A percentile compares a stretch with the other conserved stretches of the same genome.
Evolutionary conservation across 495 filamentous ascomycete genomes (phyloP).

Genomic region (Lophiotrema nucula): DNA sequence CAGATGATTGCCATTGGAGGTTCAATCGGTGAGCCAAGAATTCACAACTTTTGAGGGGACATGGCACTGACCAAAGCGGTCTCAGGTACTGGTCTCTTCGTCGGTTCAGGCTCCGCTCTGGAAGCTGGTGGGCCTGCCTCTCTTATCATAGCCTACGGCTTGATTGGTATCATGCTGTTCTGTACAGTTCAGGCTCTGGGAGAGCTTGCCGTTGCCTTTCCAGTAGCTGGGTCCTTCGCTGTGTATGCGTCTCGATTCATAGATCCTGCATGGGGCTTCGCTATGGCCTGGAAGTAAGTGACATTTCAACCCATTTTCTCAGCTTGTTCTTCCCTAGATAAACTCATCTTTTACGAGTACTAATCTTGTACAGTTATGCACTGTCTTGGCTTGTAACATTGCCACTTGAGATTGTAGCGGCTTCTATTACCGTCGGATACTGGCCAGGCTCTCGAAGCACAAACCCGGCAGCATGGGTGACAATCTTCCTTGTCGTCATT

Average conservation of each 20-base stretch:
- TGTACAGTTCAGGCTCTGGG: slow-evolving; percentile 90
- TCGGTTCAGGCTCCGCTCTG: slow-evolving; percentile 79
- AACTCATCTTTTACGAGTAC: no score
- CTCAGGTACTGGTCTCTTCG: slow-evolving; percentile 87
- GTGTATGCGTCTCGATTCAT: slow-evolving; percentile 89
- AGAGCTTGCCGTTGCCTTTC: slow-evolving; percentile 87
- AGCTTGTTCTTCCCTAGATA: slow-evolving; percentile 5
- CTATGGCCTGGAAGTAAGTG: slow-evolving; percentile 91
- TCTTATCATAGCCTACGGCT: slow-evolving; percentile 75
- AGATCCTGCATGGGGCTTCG: slow-evolving; percentile 96
- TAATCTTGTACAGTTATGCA: slow-evolving; percentile 84
- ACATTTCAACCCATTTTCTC: neutral
- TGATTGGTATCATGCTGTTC: slow-evolving; percentile 88
- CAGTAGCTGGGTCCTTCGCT: slow-evolving; percentile 89
- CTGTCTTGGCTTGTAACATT: slow-evolving; percentile 89
- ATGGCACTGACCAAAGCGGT: neutral
- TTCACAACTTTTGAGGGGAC: neutral
- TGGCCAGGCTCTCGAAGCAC: slow-evolving; percentile 61
- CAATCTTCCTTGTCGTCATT: slow-evolving; percentile 45
- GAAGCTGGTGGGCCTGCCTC: slow-evolving; percentile 80
- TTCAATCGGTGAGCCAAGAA: slow-evolving; percentile 68
- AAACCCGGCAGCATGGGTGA: slow-evolving; percentile 76
- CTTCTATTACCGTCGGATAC: slow-evolving; percentile 84
- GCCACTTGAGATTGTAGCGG: slow-evolving; percentile 88
- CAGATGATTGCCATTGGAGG: slow-evolving; percentile 98